phyloP scores from a whole-genome alignment of 2,329 filamentous ascomycete species.

The Aspergillus caelatus region DNA sequence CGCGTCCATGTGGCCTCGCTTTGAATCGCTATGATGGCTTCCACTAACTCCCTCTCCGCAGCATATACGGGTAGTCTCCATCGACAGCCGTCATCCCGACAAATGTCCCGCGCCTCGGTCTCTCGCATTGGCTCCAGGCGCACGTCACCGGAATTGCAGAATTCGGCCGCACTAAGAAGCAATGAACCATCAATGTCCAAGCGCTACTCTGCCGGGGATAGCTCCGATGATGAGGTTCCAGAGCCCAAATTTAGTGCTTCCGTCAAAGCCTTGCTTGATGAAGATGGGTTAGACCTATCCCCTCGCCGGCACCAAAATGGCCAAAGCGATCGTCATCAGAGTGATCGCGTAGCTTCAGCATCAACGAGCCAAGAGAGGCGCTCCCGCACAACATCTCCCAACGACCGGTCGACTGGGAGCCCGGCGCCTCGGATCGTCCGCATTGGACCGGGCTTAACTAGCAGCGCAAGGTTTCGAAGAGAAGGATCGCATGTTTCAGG shows the following conservation, averaged over 20 bases:
- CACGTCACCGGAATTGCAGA: constrained; percentile 33
- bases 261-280: constrained; percentile 77
- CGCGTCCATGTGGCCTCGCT: constrained; percentile 21
- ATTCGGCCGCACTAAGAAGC: constrained; percentile 20
- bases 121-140: constrained; percentile 38
- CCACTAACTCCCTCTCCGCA: constrained; percentile 41
- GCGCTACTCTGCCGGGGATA: constrained; percentile 66
- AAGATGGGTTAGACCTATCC: constrained; percentile 53
- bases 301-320: constrained; percentile 43
- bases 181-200: constrained; percentile 27
- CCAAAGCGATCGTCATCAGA: constrained; percentile 26
- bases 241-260: constrained; percentile 90
- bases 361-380: constrained; percentile 35
- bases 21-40: constrained; percentile 34
- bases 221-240: constrained; percentile 91
- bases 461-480: constrained; percentile 34
- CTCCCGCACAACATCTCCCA: constrained; percentile 40
- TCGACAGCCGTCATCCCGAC: constrained; percentile 38
- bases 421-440: constrained; percentile 47
- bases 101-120: constrained; percentile 41
- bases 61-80: constrained; percentile 39
- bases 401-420: constrained; percentile 43
- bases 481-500: constrained; percentile 44
- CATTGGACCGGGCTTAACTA: constrained; percentile 36
- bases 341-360: constrained; percentile 28